These are phyloP conservation scores for Vitis cinerea DNA, from an alignment of 164 flowering plant species.

Conservation along the genomic window DNA sequence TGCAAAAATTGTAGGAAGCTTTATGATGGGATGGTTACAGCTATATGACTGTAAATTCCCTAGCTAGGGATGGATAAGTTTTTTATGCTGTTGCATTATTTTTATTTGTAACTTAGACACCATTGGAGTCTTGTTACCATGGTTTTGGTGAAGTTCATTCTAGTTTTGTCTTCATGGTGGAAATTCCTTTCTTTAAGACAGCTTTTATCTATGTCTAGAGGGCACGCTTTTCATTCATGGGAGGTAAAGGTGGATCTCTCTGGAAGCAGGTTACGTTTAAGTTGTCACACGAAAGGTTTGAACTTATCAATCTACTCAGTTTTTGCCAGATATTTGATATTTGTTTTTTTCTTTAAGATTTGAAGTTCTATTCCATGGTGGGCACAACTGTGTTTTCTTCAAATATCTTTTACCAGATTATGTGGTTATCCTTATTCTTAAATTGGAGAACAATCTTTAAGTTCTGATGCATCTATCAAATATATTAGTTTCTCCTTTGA, in stretches of 20 bases:
- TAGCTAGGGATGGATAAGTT: too few species aligned
- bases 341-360: neutral
- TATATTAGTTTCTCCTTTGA: too few species aligned
- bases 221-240: constrained; percentile 97
- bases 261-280: constrained; percentile 82
- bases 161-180: neutral
- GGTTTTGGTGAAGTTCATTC: neutral
- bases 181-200: neutral
- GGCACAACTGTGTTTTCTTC: too few species aligned
- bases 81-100: too few species aligned
- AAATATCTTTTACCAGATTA: too few species aligned
- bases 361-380: neutral
- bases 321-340: neutral
- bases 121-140: neutral
- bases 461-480: neutral
- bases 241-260: constrained; percentile 86
- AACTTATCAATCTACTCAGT: neutral
- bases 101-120: neutral
- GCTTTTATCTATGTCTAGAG: constrained; percentile 45
- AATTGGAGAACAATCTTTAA: too few species aligned
- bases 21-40: too few species aligned
- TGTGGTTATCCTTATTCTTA: too few species aligned
- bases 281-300: constrained; percentile 62
- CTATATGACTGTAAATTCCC: too few species aligned
- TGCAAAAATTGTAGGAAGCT: too few species aligned